Conservation (phyloP, 352 stramenopile genomes). For the Phytopythium cucurbitacearum region DNA sequence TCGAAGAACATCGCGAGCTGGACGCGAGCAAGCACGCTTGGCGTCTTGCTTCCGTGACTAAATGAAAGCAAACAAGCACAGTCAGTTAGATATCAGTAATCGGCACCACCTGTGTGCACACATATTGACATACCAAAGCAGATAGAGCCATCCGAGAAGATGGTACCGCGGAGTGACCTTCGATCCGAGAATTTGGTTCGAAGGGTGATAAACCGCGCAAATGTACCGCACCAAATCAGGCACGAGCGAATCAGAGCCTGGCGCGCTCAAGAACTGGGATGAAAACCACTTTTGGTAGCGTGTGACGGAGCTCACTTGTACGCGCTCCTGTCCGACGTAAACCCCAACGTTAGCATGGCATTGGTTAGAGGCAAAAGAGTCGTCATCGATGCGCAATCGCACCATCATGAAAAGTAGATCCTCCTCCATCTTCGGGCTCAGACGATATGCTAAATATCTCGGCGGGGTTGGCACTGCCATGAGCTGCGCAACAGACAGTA, state of each 20-base stretch:
- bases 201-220: conserved; percentile 79
- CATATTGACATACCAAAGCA: conserved; percentile 52
- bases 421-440: conserved; percentile 86
- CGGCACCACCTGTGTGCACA: background rate
- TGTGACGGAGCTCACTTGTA: conserved; percentile 69
- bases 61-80: background rate
- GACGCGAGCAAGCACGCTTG: conserved; percentile 60
- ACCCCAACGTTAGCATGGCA: background rate
- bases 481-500: conserved; percentile 65
- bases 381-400: conserved; percentile 6
- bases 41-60: conserved; percentile 62
- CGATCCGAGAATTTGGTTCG: conserved; percentile 72
- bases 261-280: conserved; percentile 65
- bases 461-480: conserved; percentile 69
- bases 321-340: conserved; percentile 39
- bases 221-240: conserved; percentile 82
- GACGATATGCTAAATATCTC: conserved; percentile 72
- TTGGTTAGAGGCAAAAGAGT: background rate
- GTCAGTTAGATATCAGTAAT: conserved; percentile 5
- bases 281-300: conserved; percentile 88
- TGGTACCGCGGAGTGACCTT: conserved; percentile 86
- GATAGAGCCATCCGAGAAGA: conserved; percentile 82
- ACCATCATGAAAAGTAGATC: conserved; percentile 86
- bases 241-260: conserved; percentile 67
- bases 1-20: conserved; percentile 88